Evolutionary conservation across 441 rosid species (phyloP), one percentile per base, ranked within the genome.

Genomic region (Francoa sonchifolia): DNA sequence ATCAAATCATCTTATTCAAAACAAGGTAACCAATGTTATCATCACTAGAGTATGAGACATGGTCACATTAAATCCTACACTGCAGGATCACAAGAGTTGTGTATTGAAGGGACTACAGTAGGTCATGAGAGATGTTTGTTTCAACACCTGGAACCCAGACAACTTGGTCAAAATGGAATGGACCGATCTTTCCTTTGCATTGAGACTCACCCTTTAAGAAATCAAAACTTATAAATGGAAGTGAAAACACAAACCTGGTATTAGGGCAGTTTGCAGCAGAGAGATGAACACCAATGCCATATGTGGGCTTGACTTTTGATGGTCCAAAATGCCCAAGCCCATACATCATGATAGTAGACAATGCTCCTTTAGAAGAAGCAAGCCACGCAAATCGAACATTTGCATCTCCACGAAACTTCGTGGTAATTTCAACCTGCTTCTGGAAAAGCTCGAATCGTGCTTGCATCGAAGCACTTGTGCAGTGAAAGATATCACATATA

Each of bases 361-460:
- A 35, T 23, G 66, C 61, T 42, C 32, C 67, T 58, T 67, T 74
- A 19, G 89, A 66, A 33, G 76, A 51, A 67, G 85, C 75, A 69
- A 92, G 94, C 99, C 99, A 92, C 19, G 94, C 95, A 54, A 69
- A 74, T 50, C 58, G 61, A 53, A 92, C 69, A 55, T 83, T 87
- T 33, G 95, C 81, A 61, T 74, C 71, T 19, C 97, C 94, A 8
- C 95, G 95, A 39, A 52, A 68, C 46, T 57, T 67, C 46, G 56
- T 55, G 2, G 79, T 77, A 26, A 87, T 67, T 51, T 84, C 93
- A 46, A 72, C 62, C 63, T 81, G 97, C 64, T 73, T 79, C 61
- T 67, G 58, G 52, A 92, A 92, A 57, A 85, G 72, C 47, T 76
- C 87, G 15, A 71, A 50, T 23, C 85, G 79, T 53, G 68, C 73